phyloP scores from a whole-genome alignment of 2,329 filamentous ascomycete species.

The Cercospora berteroae region DNA sequence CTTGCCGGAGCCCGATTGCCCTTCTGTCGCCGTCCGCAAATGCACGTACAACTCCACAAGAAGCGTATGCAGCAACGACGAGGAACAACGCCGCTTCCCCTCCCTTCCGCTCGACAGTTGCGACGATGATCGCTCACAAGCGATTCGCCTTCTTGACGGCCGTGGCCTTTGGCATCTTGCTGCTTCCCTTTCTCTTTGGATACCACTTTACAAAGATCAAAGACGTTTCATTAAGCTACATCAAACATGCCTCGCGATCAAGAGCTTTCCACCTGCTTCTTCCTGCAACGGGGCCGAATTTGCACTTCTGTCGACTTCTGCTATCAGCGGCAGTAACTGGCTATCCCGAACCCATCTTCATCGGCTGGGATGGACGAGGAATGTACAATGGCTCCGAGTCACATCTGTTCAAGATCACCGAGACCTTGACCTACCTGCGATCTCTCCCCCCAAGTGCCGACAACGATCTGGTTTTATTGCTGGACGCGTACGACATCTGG shows the following conservation, averaged over 20 bases:
- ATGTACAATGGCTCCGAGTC: constrained; percentile 37
- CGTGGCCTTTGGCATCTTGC: constrained; percentile 14
- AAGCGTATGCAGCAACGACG: constrained; percentile 5
- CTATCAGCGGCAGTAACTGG: constrained; percentile 27
- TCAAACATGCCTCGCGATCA: constrained; percentile 16
- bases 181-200: constrained; percentile 25
- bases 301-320: constrained; percentile 26
- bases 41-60: neutral
- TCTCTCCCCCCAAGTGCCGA: constrained; percentile 26
- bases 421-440: constrained; percentile 31
- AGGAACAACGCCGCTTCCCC: neutral
- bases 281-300: constrained; percentile 22
- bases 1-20: neutral
- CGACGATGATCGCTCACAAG: constrained; percentile 18
- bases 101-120: neutral
- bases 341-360: constrained; percentile 32
- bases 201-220: constrained; percentile 25
- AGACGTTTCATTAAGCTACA: constrained; percentile 15
- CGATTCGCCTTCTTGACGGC: constrained; percentile 19
- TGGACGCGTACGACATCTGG: constrained; percentile 64
- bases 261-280: constrained; percentile 23
- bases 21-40: neutral
- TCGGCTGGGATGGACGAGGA: constrained; percentile 29
- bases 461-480: constrained; percentile 60
- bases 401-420: constrained; percentile 34